Percentiles rank a stretch among this genome's conserved stretches.
Conservation (phyloP, 495 filamentous ascomycete genomes). For the Evansstolkia leycettana region DNA sequence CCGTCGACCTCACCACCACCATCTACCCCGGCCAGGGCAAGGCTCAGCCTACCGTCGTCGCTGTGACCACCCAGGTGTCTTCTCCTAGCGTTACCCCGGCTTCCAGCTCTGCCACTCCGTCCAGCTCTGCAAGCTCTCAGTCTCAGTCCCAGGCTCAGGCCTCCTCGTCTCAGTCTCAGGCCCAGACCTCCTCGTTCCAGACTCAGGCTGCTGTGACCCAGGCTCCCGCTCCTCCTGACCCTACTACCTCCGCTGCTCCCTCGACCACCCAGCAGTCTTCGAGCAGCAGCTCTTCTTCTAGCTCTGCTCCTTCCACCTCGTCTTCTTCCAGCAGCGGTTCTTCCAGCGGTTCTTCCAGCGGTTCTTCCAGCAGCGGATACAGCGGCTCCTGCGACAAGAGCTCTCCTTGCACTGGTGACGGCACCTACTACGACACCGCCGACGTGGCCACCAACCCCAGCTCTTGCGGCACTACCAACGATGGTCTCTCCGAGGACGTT, state of each 20-base stretch:
- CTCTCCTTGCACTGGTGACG: conserved; percentile 25
- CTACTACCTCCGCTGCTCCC: conserved; percentile 3
- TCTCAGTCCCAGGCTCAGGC: conserved; percentile 4
- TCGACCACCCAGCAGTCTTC: conserved; percentile 3
- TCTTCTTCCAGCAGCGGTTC: conserved; percentile 2
- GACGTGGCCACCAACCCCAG: conserved; percentile 22
- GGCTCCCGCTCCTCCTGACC: conserved; percentile 4
- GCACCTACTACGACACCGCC: conserved; percentile 38
- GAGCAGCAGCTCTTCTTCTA: conserved; percentile 4
- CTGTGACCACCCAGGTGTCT: conserved; percentile 7
- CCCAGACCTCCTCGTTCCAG: no score
- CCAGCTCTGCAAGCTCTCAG: conserved; percentile 1
- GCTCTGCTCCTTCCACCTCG: conserved; percentile 6
- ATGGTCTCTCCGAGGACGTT: conserved; percentile 27
- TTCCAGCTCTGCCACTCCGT: conserved; percentile 2
- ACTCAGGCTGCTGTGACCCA: conserved; percentile 1
- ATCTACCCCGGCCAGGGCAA: conserved; percentile 16
- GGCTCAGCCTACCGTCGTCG: conserved; percentile 4
- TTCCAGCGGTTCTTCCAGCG: conserved; percentile 7
- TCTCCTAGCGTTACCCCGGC: conserved; percentile 4
- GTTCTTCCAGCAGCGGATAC: conserved; percentile 12
- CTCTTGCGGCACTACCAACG: conserved; percentile 32
- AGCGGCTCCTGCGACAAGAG: conserved; percentile 22
- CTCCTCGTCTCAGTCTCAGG: conserved; percentile 4
- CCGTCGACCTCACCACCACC: conserved; percentile 31